phyloP scores from a whole-genome alignment of 495 filamentous ascomycete species.

The Parmelia sp. region DNA sequence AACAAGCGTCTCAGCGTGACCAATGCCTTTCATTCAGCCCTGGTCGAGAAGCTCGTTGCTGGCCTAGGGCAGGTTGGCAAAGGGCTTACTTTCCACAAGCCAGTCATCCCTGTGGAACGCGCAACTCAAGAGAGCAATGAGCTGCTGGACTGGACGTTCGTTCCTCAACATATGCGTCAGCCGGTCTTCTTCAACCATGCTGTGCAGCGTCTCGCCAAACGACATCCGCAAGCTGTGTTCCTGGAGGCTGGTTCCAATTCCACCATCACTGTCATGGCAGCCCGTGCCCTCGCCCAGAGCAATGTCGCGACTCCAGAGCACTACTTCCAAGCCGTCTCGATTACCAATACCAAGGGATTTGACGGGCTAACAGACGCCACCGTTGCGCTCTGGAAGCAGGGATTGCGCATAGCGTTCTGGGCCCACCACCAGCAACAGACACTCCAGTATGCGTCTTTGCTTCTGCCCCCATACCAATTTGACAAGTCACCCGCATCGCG shows the following conservation, averaged over 20 bases:
- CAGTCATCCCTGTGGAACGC: conserved; percentile 22
- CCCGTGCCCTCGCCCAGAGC: conserved; percentile 9
- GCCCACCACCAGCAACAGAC: conserved; percentile 20
- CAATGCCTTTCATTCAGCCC: conserved; percentile 26
- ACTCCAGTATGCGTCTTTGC: conserved; percentile 24
- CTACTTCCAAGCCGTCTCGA: conserved; percentile 23
- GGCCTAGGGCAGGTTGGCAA: conserved; percentile 16
- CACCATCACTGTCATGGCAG: conserved; percentile 23
- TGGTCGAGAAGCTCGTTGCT: conserved; percentile 19
- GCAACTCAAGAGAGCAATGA: conserved; percentile 6
- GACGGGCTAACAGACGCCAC: conserved; percentile 19
- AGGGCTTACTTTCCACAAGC: conserved; percentile 18
- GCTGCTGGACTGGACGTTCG: conserved; percentile 16
- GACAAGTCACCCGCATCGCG: conserved; percentile 26
- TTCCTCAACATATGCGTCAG: conserved; percentile 18
- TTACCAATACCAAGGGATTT: conserved; percentile 13
- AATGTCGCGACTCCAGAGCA: conserved; percentile 6
- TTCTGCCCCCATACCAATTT: conserved; percentile 42
- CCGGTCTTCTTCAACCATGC: conserved; percentile 27
- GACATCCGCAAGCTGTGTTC: conserved; percentile 14
- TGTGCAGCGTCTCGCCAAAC: conserved; percentile 19
- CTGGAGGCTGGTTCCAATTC: conserved; percentile 26
- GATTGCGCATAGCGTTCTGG: conserved; percentile 21
- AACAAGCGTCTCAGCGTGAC: conserved; percentile 23
- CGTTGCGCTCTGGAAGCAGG: conserved; percentile 24